These are phyloP conservation scores for Stentor roeselii DNA, from an alignment of 73 alveolate genomes.

Conservation along the genomic window DNA sequence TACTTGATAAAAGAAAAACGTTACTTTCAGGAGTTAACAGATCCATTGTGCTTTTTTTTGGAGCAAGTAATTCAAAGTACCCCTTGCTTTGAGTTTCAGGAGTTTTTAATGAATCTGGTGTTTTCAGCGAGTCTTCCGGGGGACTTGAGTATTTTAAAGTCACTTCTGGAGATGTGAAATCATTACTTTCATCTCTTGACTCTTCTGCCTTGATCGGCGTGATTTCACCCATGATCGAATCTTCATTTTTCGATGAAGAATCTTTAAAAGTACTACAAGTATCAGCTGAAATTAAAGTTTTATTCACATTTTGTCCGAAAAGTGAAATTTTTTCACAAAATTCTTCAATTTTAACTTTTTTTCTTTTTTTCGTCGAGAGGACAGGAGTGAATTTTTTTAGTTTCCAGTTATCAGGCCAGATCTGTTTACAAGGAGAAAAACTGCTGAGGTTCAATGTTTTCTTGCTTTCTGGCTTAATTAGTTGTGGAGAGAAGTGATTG, in stretches of 20 bases:
- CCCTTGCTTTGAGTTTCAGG: not conserved
- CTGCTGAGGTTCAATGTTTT: not conserved
- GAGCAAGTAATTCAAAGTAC: not conserved
- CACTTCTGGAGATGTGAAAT: not conserved
- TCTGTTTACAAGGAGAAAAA: not conserved
- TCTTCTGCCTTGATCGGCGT: not conserved
- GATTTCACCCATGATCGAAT: not conserved
- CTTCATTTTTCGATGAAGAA: not conserved
- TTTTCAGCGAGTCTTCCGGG: not conserved
- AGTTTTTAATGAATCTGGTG: not conserved
- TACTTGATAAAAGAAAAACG: not conserved
- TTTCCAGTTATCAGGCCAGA: not conserved
- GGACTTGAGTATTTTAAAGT: not conserved
- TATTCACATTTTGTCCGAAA: not conserved
- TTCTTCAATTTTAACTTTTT: not conserved
- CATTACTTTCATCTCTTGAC: not conserved
- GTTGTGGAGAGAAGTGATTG: not conserved
- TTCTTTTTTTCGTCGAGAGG: not conserved
- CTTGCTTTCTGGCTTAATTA: not conserved
- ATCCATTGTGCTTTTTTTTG: not conserved
- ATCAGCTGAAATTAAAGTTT: not conserved
- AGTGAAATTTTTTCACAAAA: not conserved
- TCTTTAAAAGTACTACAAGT: conserved; percentile 3
- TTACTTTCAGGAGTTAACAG: not conserved
- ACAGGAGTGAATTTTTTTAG: not conserved